A percentile compares a stretch with the other conserved stretches of the same genome.
Conservation (phyloP, 108 stramenopile species). For the Licmophora abbreviata region DNA sequence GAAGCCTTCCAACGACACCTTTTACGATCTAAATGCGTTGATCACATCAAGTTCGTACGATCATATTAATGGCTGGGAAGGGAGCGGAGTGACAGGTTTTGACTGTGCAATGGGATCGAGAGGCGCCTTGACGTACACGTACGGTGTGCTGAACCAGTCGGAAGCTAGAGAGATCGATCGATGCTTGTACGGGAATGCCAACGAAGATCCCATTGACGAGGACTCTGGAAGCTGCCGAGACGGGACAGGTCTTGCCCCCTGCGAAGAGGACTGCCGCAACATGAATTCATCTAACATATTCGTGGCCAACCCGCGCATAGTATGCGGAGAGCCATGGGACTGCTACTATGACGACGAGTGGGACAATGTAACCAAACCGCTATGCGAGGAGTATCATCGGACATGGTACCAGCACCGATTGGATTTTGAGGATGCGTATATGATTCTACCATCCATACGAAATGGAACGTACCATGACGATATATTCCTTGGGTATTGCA, state of each 20-base stretch:
- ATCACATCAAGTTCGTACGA: not conserved
- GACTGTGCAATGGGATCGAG: not conserved
- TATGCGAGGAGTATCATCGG: not conserved
- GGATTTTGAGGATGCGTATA: conserved; percentile 8
- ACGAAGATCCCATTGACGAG: too few relatives aligned
- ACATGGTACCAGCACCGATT: conserved; percentile 1
- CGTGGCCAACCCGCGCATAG: too few relatives aligned
- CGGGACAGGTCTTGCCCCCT: too few relatives aligned
- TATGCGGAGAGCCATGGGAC: conserved; percentile 6
- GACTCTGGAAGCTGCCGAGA: too few relatives aligned
- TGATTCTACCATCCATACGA: too few relatives aligned
- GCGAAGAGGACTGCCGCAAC: too few relatives aligned
- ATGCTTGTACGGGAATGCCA: not conserved
- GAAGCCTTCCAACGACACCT: not conserved
- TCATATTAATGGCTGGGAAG: not conserved
- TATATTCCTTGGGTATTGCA: too few relatives aligned
- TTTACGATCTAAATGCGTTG: not conserved
- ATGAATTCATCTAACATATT: too few relatives aligned
- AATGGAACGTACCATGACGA: too few relatives aligned
- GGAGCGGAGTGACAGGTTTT: conserved; percentile 1
- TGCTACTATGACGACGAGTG: conserved; percentile 1
- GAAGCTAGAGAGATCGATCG: not conserved
- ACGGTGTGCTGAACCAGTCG: not conserved
- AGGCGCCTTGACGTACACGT: not conserved
- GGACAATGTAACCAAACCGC: not conserved